Conservation (phyloP, 73 alveolate species). For the Stentor coeruleus region DNA sequence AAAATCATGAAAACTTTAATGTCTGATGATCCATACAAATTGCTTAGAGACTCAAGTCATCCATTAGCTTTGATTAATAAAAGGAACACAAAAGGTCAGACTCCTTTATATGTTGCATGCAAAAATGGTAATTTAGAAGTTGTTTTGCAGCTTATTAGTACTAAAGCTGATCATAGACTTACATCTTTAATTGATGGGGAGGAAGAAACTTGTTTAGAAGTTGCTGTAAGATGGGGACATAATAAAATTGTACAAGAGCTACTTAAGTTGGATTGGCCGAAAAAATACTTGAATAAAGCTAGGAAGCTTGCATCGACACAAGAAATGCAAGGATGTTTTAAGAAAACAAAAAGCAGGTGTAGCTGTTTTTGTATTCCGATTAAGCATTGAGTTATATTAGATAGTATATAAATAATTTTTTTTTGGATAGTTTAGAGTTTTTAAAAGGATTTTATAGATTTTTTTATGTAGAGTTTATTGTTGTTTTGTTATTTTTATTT, state of each 20-base stretch:
- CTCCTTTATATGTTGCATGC: neutral
- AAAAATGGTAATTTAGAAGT: constrained; percentile 11
- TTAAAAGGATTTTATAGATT: no score
- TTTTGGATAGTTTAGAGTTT: no score
- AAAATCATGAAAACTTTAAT: neutral
- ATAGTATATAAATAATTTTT: no score
- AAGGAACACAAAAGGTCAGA: neutral
- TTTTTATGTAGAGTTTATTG: no score
- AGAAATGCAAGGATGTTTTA: neutral
- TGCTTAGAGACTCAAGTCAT: neutral
- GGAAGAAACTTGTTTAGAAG: neutral
- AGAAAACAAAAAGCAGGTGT: neutral
- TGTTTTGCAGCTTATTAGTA: neutral
- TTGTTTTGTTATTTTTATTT: no score
- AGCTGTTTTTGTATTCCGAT: neutral
- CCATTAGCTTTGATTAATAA: neutral
- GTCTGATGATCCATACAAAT: neutral
- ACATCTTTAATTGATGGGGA: neutral
- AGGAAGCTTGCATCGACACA: neutral
- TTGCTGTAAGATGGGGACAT: constrained; percentile 19
- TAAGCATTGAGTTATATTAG: no score
- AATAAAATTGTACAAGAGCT: neutral
- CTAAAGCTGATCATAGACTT: neutral
- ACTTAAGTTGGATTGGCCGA: neutral
- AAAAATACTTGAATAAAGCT: neutral